Evolutionary conservation across 2,329 filamentous ascomycete genomes (phyloP).

Genomic region (Colletotrichum cuscutae): DNA sequence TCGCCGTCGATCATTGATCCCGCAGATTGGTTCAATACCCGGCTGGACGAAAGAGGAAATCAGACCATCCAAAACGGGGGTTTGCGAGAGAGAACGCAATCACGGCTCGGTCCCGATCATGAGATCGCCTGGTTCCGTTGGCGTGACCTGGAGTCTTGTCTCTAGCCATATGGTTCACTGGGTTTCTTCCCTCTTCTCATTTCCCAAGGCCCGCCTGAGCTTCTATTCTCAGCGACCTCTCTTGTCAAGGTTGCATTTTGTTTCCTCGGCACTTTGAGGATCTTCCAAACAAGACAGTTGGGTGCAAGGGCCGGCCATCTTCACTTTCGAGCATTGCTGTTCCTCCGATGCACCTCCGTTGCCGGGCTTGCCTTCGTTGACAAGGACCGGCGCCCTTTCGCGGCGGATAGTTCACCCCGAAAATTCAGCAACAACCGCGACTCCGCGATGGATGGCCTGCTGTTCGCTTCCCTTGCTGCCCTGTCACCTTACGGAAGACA

Average conservation of each 20-base stretch:
- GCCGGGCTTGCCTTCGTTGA: constrained; percentile 2
- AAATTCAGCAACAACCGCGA: not conserved
- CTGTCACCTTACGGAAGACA: not conserved
- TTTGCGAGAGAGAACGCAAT: constrained; percentile 1
- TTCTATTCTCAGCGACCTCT: constrained; percentile 7
- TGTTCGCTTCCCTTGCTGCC: not conserved
- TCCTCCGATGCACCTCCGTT: constrained; percentile 22
- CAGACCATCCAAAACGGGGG: constrained; percentile 7
- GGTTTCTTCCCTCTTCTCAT: constrained; percentile 6
- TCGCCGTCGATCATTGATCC: constrained; percentile 29
- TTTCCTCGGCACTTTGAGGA: constrained; percentile 20
- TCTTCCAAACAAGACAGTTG: constrained; percentile 7
- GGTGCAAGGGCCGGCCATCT: not conserved
- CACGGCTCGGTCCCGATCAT: constrained; percentile 23
- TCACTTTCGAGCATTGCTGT: not conserved
- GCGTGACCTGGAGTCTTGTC: not conserved
- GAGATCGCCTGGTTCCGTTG: constrained; percentile 18
- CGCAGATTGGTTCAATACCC: constrained; percentile 24
- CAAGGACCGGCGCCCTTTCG: not conserved
- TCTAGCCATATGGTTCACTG: constrained; percentile 10
- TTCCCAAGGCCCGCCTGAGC: constrained; percentile 7
- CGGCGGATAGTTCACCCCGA: not conserved
- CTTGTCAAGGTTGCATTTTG: constrained; percentile 12
- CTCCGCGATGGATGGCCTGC: not conserved
- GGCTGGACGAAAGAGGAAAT: constrained; percentile 23